Percentiles rank a stretch among this genome's conserved stretches.
These are phyloP conservation scores for Rosa rugosa DNA, from an alignment of 306 rosid genomes.

Conservation along the genomic window DNA sequence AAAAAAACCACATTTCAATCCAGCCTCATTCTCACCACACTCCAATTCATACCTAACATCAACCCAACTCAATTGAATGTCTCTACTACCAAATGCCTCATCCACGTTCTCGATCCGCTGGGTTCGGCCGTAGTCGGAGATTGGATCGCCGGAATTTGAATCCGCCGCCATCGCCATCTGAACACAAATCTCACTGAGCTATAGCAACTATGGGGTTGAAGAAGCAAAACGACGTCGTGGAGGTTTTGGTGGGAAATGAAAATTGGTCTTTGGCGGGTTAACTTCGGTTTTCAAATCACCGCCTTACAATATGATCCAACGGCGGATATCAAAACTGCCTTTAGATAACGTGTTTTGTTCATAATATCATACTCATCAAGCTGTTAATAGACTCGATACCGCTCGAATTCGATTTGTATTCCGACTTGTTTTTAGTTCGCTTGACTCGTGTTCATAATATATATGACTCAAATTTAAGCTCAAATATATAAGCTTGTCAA, in stretches of 20 bases:
- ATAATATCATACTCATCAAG: no score
- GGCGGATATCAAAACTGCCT: not conserved
- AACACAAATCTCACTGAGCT: not conserved
- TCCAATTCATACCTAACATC: constrained; percentile 33
- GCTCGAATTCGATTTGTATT: no score
- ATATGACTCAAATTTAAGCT: no score
- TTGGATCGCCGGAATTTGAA: constrained; percentile 27
- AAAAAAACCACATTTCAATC: constrained; percentile 28
- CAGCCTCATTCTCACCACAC: constrained; percentile 6
- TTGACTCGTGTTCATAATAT: no score
- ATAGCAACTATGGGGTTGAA: not conserved
- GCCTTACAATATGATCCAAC: not conserved
- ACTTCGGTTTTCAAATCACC: not conserved
- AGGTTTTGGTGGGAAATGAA: constrained; percentile 3
- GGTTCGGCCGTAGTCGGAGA: constrained; percentile 44
- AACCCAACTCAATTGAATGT: constrained; percentile 63
- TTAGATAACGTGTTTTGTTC: not conserved
- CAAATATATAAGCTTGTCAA: no score
- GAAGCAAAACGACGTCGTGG: constrained; percentile 4
- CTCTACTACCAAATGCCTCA: constrained; percentile 37
- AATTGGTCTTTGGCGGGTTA: not conserved
- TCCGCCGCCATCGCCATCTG: constrained; percentile 35
- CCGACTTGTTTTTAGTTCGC: no score
- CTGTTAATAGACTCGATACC: no score
- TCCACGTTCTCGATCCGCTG: constrained; percentile 48